A percentile compares a stretch with the other conserved stretches of the same genome.
phyloP scores from a whole-genome alignment of 192 early-diverging fungal species.

The Backusella macrospora region DNA sequence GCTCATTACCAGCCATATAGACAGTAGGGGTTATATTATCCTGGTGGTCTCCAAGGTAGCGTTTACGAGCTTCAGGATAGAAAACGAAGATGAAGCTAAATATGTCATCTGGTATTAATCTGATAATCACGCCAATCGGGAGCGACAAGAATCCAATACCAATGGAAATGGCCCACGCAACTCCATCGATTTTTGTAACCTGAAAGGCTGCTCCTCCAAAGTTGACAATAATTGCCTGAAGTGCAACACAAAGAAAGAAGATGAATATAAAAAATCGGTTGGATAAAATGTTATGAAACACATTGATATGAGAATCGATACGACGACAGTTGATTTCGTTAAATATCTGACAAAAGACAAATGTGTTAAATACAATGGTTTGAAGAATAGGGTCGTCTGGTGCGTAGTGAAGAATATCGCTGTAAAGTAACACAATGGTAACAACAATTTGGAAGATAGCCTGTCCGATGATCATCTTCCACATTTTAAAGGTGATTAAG shows the following conservation, averaged over 20 bases:
- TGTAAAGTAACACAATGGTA: conserved; percentile 73
- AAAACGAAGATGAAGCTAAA: conserved; percentile 41
- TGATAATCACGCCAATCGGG: conserved; percentile 82
- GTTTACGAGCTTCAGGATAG: conserved; percentile 31
- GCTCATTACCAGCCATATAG: conserved; percentile 41
- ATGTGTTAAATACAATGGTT: conserved; percentile 91
- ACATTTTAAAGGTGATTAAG: conserved; percentile 90
- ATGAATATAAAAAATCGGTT: conserved; percentile 87
- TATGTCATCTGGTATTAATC: conserved; percentile 77
- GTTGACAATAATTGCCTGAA: conserved; percentile 88
- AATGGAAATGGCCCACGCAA: conserved; percentile 85
- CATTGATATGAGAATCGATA: conserved; percentile 79
- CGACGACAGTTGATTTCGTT: conserved; percentile 89
- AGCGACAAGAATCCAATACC: conserved; percentile 77
- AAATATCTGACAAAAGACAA: conserved; percentile 89
- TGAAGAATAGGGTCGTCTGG: conserved; percentile 48
- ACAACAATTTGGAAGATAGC: conserved; percentile 88
- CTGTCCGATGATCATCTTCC: conserved; percentile 95
- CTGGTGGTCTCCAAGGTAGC: conserved; percentile 26
- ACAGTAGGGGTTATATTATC: conserved; percentile 5
- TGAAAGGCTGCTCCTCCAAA: conserved; percentile 92
- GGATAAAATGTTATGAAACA: conserved; percentile 78
- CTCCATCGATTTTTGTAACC: conserved; percentile 62
- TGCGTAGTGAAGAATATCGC: conserved; percentile 60
- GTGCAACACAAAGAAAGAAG: conserved; percentile 69